Conservation (phyloP, 2,329 filamentous ascomycete genomes). For the Thielaviopsis punctulata region DNA sequence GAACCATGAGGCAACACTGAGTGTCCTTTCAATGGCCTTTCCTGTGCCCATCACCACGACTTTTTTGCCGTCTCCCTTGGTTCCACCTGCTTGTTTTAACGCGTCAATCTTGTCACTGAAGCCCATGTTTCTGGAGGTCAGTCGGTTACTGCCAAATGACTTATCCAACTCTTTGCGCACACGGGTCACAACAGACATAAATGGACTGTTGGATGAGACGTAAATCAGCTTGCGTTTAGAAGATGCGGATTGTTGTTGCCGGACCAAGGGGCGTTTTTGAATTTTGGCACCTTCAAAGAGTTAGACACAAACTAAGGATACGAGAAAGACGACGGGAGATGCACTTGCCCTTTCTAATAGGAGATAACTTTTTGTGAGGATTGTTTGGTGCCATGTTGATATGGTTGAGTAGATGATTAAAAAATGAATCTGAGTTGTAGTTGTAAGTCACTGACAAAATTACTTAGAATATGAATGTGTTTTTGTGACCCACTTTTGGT, state of each 20-base stretch:
- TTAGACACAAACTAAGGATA: background rate
- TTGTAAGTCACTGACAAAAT: too few relatives aligned
- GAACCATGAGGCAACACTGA: conserved; percentile 48
- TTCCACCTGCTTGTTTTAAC: conserved; percentile 10
- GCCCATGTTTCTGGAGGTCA: conserved; percentile 22
- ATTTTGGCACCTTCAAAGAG: conserved; percentile 26
- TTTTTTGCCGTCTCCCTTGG: conserved; percentile 17
- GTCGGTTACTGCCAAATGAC: conserved; percentile 19
- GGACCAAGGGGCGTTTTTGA: conserved; percentile 30
- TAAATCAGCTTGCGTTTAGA: conserved; percentile 38
- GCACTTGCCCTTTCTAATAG: conserved; percentile 19
- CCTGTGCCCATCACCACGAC: conserved; percentile 49
- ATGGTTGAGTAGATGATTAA: background rate
- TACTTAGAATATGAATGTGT: too few relatives aligned
- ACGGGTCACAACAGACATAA: conserved; percentile 50
- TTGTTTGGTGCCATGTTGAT: conserved; percentile 9
- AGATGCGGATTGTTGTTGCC: conserved; percentile 25
- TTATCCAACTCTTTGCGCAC: conserved; percentile 44
- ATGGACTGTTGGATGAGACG: conserved; percentile 45
- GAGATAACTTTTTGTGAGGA: conserved; percentile 20
- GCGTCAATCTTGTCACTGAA: conserved; percentile 29
- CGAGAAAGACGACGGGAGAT: background rate
- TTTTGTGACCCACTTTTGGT: too few relatives aligned
- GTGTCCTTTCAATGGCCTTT: conserved; percentile 44
- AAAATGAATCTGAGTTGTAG: too few relatives aligned